A percentile compares a stretch with the other conserved stretches of the same genome.
Evolutionary conservation across 495 filamentous ascomycete species (phyloP).

Genomic region (Aspergillus wentii): DNA sequence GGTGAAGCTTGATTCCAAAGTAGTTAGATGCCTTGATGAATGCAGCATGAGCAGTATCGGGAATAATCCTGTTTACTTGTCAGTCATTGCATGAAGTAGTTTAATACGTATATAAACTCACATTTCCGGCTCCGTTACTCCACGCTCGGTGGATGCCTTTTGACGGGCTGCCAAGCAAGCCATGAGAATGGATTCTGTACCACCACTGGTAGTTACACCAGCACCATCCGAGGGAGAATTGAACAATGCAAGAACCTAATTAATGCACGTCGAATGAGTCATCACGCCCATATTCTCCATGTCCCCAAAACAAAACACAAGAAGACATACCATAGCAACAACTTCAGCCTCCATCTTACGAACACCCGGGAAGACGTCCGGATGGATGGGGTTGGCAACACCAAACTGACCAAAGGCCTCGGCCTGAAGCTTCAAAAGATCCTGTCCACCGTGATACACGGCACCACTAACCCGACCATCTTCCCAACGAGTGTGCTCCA

Average conservation of each 20-base stretch:
- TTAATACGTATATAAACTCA: too few relatives aligned
- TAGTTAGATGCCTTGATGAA: slow-evolving; percentile 94
- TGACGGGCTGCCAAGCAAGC: slow-evolving; percentile 83
- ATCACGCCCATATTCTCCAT: neutral
- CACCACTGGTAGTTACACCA: slow-evolving; percentile 87
- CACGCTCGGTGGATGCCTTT: slow-evolving; percentile 78
- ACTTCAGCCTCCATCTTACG: slow-evolving; percentile 99
- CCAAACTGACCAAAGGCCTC: slow-evolving; percentile 92
- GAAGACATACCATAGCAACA: slow-evolving; percentile 85
- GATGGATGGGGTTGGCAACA: slow-evolving; percentile 97
- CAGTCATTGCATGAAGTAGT: slow-evolving; percentile 12
- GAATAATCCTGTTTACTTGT: slow-evolving; percentile 67
- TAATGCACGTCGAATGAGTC: neutral
- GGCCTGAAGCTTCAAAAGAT: slow-evolving; percentile 77
- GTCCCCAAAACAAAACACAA: neutral
- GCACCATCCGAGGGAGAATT: slow-evolving; percentile 80
- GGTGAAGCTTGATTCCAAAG: slow-evolving; percentile 90
- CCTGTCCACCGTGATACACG: slow-evolving; percentile 91
- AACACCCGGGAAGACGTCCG: slow-evolving; percentile 96
- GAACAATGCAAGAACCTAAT: slow-evolving; percentile 74
- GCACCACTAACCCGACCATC: slow-evolving; percentile 92
- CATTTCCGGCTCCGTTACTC: slow-evolving; percentile 94
- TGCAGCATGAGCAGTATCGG: slow-evolving; percentile 89
- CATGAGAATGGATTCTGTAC: slow-evolving; percentile 95
- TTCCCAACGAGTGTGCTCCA: slow-evolving; percentile 97